These are phyloP conservation scores for Coemansia sp. DNA, from an alignment of 192 early-diverging fungal species.

Conservation along the genomic window DNA sequence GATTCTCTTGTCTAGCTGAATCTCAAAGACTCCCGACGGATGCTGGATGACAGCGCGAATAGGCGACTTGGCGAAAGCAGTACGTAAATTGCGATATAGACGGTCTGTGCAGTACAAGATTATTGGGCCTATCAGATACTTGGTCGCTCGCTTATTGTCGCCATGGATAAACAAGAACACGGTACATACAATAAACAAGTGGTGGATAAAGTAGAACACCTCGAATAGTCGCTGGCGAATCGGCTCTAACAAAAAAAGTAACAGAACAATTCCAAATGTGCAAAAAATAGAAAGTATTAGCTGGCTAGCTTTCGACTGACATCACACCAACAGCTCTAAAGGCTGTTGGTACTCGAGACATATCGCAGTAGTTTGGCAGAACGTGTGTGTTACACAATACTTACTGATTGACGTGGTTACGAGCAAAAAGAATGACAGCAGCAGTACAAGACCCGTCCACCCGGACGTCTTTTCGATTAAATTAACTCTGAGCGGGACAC, in stretches of 20 bases:
- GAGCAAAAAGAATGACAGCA: constrained; percentile 64
- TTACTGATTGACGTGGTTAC: constrained; percentile 58
- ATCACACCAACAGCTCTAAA: background rate
- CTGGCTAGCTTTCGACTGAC: background rate
- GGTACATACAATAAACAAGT: constrained; percentile 72
- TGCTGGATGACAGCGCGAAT: constrained; percentile 76
- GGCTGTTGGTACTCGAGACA: background rate
- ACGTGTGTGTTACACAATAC: background rate
- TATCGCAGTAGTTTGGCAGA: background rate
- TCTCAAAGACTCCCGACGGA: constrained; percentile 71
- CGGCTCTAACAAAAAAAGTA: constrained; percentile 31
- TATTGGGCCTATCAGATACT: constrained; percentile 61
- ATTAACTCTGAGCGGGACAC: constrained; percentile 22
- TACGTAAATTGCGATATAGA: constrained; percentile 61
- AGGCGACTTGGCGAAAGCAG: constrained; percentile 57
- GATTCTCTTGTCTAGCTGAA: constrained; percentile 65
- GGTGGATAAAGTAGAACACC: constrained; percentile 80
- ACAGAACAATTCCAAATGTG: background rate
- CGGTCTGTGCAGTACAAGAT: constrained; percentile 68
- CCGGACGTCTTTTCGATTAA: constrained; percentile 50
- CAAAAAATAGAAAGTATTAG: background rate
- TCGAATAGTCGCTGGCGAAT: constrained; percentile 69
- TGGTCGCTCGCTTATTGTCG: constrained; percentile 59
- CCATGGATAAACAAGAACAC: constrained; percentile 72
- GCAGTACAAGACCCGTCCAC: constrained; percentile 71